Conservation (phyloP, 2,329 filamentous ascomycete species). For the Amauroascus verrucosus region DNA sequence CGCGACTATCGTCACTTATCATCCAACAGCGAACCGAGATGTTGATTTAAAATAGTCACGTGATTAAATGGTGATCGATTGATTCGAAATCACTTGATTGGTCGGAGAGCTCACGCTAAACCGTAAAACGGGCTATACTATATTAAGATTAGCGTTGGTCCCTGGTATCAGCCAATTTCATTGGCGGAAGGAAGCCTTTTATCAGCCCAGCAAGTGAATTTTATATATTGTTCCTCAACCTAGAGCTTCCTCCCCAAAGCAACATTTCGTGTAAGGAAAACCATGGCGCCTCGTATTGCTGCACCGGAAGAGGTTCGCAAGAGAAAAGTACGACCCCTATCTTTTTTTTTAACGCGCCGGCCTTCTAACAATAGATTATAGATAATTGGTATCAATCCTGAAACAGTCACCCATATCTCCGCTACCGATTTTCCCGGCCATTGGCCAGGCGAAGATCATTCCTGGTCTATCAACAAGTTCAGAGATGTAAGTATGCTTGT, state of each 20-base stretch:
- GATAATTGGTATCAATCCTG: constrained; percentile 77
- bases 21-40: constrained; percentile 6
- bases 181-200: constrained; percentile 3
- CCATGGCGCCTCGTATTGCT: constrained; percentile 36
- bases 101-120: not conserved
- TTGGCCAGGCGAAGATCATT: constrained; percentile 76
- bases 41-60: constrained; percentile 5
- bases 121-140: not conserved
- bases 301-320: constrained; percentile 36
- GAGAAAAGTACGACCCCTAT: constrained; percentile 32
- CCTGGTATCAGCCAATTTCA: not conserved
- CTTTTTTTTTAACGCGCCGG: not conserved
- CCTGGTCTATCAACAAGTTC: constrained; percentile 68
- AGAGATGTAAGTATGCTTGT: constrained; percentile 37
- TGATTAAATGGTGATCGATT: not conserved
- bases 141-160: not conserved
- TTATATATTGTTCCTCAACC: not conserved
- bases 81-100: constrained; percentile 8
- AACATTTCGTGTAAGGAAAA: not conserved
- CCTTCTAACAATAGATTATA: constrained; percentile 29
- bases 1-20: not conserved
- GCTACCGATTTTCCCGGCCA: constrained; percentile 90
- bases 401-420: constrained; percentile 80
- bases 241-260: not conserved
- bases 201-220: not conserved